phyloP scores from a whole-genome alignment of 1,284 basidiomycete genomes.

The Ganoderma sp. region DNA sequence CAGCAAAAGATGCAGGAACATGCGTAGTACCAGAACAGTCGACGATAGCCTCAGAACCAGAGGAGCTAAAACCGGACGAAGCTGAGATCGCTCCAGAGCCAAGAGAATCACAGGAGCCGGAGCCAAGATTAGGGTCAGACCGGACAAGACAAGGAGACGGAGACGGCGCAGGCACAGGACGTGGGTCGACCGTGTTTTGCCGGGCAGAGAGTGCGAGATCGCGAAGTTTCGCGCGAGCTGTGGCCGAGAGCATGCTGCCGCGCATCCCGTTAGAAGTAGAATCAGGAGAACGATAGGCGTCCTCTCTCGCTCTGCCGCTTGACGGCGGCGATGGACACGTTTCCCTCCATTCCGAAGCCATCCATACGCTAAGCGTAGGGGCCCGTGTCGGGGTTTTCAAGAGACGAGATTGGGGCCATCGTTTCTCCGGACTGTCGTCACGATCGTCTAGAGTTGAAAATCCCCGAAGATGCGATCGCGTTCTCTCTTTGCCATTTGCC shows the following conservation, averaged over 20 bases:
- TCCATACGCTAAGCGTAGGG: no score
- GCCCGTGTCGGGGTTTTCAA: not conserved
- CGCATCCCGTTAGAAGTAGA: not conserved
- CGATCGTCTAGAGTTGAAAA: no score
- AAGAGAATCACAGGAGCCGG: not conserved
- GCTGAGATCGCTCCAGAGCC: not conserved
- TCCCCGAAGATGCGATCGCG: not conserved
- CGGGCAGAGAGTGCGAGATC: slow-evolving; percentile 4
- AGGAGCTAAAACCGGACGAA: not conserved
- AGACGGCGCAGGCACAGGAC: not conserved
- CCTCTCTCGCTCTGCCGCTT: not conserved
- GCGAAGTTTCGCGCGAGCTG: not conserved
- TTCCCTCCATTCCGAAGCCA: not conserved
- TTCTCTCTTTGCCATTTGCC: not conserved
- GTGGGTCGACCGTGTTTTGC: not conserved
- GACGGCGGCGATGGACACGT: not conserved
- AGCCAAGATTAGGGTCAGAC: not conserved
- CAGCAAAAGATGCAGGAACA: not conserved
- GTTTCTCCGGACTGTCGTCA: not conserved
- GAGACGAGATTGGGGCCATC: not conserved
- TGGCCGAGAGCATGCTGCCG: slow-evolving; percentile 10
- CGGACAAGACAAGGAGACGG: no score
- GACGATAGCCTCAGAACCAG: not conserved
- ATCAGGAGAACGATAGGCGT: not conserved
- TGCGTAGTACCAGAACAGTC: not conserved